phyloP scores from a whole-genome alignment of 2,329 filamentous ascomycete genomes.

The Cryoendolithus antarcticus region DNA sequence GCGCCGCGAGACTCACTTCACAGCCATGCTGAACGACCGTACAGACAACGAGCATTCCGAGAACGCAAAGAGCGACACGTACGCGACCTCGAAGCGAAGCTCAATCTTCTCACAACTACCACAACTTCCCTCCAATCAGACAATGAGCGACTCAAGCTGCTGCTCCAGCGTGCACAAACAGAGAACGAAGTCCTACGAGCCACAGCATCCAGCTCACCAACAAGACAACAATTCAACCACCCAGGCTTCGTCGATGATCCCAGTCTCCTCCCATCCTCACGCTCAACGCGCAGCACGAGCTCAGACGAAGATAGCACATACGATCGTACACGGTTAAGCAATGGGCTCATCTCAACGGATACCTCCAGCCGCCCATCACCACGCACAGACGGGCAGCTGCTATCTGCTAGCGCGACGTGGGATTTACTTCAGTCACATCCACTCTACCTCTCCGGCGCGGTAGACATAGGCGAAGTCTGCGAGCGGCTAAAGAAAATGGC shows the following conservation, averaged over 20 bases:
- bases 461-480: conserved; percentile 72
- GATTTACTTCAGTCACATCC: conserved; percentile 76
- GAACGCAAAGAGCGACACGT: conserved; percentile 93
- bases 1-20: too few species aligned
- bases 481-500: conserved; percentile 63
- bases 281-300: conserved; percentile 7
- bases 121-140: conserved; percentile 63
- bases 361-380: conserved; percentile 6
- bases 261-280: conserved; percentile 11
- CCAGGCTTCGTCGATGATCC: conserved; percentile 24
- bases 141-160: conserved; percentile 74
- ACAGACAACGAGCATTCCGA: conserved; percentile 85
- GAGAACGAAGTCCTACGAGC: conserved; percentile 89
- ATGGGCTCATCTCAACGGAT: conserved; percentile 11
- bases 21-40: too few species aligned
- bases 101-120: conserved; percentile 62
- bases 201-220: conserved; percentile 44
- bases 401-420: conserved; percentile 74
- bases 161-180: conserved; percentile 71
- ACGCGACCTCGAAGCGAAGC: conserved; percentile 80
- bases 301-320: conserved; percentile 8
- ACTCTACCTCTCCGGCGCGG: conserved; percentile 60
- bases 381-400: conserved; percentile 38
- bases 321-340: conserved; percentile 9
- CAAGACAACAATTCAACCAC: conserved; percentile 27